Evolutionary conservation across 2,329 filamentous ascomycete genomes (phyloP), one percentile per base, ranked within the genome.

Genomic region (Paecilomyces dactylethromorphus): DNA sequence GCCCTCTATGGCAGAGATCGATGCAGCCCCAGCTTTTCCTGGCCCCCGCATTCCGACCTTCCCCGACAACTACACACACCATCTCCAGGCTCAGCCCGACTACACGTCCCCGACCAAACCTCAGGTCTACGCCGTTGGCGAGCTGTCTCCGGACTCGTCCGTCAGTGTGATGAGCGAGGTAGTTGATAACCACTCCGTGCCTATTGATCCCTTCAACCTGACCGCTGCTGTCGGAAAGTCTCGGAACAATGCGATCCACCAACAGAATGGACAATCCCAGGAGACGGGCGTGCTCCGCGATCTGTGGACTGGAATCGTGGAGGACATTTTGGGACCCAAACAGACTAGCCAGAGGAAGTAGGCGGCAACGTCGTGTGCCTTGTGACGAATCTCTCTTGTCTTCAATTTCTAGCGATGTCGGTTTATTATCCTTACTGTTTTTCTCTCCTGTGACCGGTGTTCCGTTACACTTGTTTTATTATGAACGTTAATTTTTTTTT

Each of bases 101-200:
- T 60, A 65, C 24, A 54, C 61, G 57, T 62, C 69, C 59, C 72
- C 73, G 62, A 82, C 85, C 79, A 81, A 81, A 65, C 81, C 84
- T 35, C 76, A 82, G 69, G 85, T 87, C 69, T 78, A 79, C 67
- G 80, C 81, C 49, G 79, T 82, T 55, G 75, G 80, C 55, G 80
- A 70, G 49, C 60, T 64, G 29, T 68, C 67, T 13, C 65, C 68
- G 35, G 71, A 82, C 60, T 74, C 80, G 65, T 71, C 76, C 57
- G 78, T 81, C 59, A 80, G 81, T 61, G 79, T 84, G 55, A 79
- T 87, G 77, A 79, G 78, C 57, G 84, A 87, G 62, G 78, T 84
- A 18, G 77, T 80, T 21, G 84, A 87, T 66, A 83, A 82, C 61
- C 77, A 81, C 68, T 73, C 79, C 12, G 71, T 83, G 52, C 80